Conservation (phyloP, 495 filamentous ascomycete genomes). For the Hypoxylon intermedium region DNA sequence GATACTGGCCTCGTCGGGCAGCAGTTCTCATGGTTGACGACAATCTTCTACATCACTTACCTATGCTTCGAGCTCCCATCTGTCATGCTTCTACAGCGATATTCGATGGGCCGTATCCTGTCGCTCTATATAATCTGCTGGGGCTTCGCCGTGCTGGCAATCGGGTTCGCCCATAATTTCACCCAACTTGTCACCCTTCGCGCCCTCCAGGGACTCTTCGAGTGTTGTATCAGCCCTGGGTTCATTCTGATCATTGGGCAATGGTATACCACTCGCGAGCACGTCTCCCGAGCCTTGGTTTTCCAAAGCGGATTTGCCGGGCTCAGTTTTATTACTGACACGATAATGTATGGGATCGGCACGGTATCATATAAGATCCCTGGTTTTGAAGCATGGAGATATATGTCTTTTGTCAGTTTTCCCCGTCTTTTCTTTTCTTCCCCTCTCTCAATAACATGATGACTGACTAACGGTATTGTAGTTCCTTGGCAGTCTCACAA, state of each 20-base stretch:
- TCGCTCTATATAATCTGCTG: conserved; percentile 27
- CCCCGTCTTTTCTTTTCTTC: no score
- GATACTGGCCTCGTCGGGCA: conserved; percentile 37
- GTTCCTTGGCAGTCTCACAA: conserved; percentile 42
- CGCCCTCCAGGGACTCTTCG: conserved; percentile 41
- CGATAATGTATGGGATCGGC: conserved; percentile 43
- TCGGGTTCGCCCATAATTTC: conserved; percentile 34
- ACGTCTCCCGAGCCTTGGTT: conserved; percentile 41
- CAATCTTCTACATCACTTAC: conserved; percentile 39
- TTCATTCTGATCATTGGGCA: conserved; percentile 43
- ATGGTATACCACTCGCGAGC: conserved; percentile 47
- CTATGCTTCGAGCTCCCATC: conserved; percentile 33
- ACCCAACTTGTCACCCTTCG: conserved; percentile 34
- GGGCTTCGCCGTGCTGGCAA: conserved; percentile 31
- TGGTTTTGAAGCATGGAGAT: conserved; percentile 32
- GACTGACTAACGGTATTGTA: conserved; percentile 21
- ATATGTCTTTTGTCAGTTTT: conserved; percentile 31
- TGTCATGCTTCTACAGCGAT: conserved; percentile 33
- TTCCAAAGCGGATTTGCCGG: conserved; percentile 43
- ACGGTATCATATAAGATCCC: conserved; percentile 25
- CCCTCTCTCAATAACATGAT: no score
- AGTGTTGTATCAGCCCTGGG: conserved; percentile 45
- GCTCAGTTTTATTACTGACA: conserved; percentile 35
- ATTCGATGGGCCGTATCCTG: conserved; percentile 24
- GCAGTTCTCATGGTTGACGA: conserved; percentile 37